A percentile compares a stretch with the other conserved stretches of the same genome.
Conservation (phyloP, 2,329 filamentous ascomycete species). For the Colletotrichum brevisporum region DNA sequence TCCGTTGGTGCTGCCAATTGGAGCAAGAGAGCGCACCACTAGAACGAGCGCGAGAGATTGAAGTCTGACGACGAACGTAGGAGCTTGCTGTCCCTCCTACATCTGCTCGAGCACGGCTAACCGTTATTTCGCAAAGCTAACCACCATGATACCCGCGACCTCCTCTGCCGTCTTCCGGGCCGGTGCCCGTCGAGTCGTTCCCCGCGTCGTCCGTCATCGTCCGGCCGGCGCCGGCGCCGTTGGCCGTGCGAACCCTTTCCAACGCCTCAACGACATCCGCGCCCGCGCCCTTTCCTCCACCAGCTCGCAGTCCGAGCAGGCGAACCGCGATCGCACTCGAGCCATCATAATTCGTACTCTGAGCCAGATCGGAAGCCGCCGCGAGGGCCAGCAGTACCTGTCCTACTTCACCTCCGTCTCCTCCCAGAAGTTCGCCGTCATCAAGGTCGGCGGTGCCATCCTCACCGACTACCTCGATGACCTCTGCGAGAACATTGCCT, state of each 20-base stretch:
- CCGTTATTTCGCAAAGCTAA: neutral
- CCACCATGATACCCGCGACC: constrained; percentile 59
- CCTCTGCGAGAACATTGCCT: constrained; percentile 88
- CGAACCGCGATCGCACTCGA: constrained; percentile 73
- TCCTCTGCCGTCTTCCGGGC: constrained; percentile 59
- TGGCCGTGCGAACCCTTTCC: constrained; percentile 44
- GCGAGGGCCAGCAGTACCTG: constrained; percentile 97
- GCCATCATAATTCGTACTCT: constrained; percentile 90
- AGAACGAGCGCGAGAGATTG: constrained; percentile 6
- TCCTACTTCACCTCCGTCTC: constrained; percentile 97
- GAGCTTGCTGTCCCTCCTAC: constrained; percentile 1
- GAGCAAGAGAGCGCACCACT: neutral
- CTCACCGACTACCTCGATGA: constrained; percentile 94
- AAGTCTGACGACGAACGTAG: constrained; percentile 15
- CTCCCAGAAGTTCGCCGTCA: constrained; percentile 96
- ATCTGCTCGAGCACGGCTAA: neutral
- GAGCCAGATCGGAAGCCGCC: constrained; percentile 95
- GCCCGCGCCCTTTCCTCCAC: constrained; percentile 50
- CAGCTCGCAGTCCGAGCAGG: constrained; percentile 50
- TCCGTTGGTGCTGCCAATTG: constrained; percentile 29
- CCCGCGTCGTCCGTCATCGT: constrained; percentile 46
- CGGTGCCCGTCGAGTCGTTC: constrained; percentile 57
- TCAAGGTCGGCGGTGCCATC: constrained; percentile 98
- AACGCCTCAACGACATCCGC: constrained; percentile 44
- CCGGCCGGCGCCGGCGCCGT: constrained; percentile 43